These are phyloP conservation scores for Solioccasus polychromus DNA, from an alignment of 768 basidiomycete species.

Conservation along the genomic window DNA sequence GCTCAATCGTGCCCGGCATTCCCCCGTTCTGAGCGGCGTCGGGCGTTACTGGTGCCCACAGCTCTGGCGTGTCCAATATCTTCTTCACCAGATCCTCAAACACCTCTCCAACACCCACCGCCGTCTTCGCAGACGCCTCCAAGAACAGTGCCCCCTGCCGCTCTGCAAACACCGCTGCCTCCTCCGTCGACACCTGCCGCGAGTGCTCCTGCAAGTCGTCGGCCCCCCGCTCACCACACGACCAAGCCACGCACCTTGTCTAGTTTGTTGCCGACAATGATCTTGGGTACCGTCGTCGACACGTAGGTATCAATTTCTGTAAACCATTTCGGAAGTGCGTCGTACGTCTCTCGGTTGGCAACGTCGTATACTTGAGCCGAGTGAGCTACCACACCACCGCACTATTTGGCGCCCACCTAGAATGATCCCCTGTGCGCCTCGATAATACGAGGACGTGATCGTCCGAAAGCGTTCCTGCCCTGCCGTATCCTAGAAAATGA, in stretches of 20 bases:
- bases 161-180: constrained; percentile 77
- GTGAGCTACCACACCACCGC: background rate
- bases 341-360: constrained; percentile 87
- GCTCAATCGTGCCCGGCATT: constrained; percentile 45
- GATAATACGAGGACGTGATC: constrained; percentile 92
- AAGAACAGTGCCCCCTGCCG: constrained; percentile 85
- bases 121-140: constrained; percentile 92
- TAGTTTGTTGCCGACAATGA: constrained; percentile 92
- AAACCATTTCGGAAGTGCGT: constrained; percentile 91
- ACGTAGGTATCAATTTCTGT: constrained; percentile 94
- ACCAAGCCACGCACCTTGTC: constrained; percentile 63
- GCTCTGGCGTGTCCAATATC: constrained; percentile 79
- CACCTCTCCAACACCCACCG: constrained; percentile 74
- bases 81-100: constrained; percentile 74
- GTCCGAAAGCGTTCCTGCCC: constrained; percentile 97
- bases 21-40: constrained; percentile 15
- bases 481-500: constrained; percentile 70
- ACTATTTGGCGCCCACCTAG: constrained; percentile 44
- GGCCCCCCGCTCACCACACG: background rate
- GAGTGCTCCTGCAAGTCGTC: constrained; percentile 69
- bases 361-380: constrained; percentile 82
- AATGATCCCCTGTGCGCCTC: constrained; percentile 82
- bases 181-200: constrained; percentile 76
- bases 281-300: constrained; percentile 80
- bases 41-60: constrained; percentile 55